Conservation (phyloP, 768 basidiomycete species). For the Leccinum boreale region DNA sequence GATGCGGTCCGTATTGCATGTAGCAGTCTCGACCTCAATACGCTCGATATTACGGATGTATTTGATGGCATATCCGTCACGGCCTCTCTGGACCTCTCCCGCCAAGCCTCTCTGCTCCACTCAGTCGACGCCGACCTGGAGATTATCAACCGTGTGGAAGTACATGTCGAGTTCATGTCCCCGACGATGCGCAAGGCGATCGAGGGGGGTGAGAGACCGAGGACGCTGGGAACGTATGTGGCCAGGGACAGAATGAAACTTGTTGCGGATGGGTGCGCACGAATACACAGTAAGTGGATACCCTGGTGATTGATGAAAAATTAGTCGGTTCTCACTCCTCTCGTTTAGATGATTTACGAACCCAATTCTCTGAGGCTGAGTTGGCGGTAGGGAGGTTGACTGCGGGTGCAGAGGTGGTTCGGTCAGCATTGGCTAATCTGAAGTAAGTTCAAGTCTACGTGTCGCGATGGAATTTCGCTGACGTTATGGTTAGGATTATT, state of each 20-base stretch:
- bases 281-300: slow-evolving; percentile 58
- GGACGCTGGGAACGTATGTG: slow-evolving; percentile 80
- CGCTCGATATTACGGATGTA: slow-evolving; percentile 66
- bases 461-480: background rate
- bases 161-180: slow-evolving; percentile 77
- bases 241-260: slow-evolving; percentile 75
- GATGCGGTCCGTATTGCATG: slow-evolving; percentile 74
- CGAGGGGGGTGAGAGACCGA: slow-evolving; percentile 62
- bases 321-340: background rate
- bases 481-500: slow-evolving; percentile 40
- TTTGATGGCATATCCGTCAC: slow-evolving; percentile 59
- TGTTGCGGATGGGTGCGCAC: slow-evolving; percentile 68
- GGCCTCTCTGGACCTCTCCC: slow-evolving; percentile 61
- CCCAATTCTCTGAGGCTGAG: slow-evolving; percentile 54
- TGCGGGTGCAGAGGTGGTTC: slow-evolving; percentile 57
- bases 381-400: slow-evolving; percentile 50
- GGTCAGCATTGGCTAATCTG: slow-evolving; percentile 43
- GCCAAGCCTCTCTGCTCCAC: slow-evolving; percentile 58
- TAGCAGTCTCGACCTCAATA: slow-evolving; percentile 65
- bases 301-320: background rate
- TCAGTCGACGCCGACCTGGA: slow-evolving; percentile 71
- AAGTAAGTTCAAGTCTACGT: slow-evolving; percentile 36
- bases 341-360: slow-evolving; percentile 52
- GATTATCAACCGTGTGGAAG: slow-evolving; percentile 59
- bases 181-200: slow-evolving; percentile 63